Evolutionary conservation across 2,329 filamentous ascomycete genomes (phyloP).

Genomic region (Penicillium palitans): DNA sequence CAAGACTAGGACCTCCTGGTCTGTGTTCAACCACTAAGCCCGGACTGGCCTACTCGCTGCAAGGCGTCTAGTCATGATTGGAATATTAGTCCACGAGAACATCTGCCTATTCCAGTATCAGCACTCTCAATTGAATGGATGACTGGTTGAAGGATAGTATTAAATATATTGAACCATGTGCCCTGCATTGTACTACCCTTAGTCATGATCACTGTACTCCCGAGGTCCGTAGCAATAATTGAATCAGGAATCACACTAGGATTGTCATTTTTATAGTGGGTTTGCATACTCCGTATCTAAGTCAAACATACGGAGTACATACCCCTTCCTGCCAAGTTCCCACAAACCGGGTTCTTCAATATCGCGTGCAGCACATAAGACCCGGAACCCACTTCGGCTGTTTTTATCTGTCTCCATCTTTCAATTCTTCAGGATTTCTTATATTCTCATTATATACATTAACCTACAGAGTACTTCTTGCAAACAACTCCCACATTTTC

Average conservation of each 20-base stretch:
- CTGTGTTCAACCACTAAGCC: conserved; percentile 12
- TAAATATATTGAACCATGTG: conserved; percentile 16
- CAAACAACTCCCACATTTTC: neutral
- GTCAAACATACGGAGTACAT: neutral
- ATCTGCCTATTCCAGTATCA: neutral
- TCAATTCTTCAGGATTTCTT: neutral
- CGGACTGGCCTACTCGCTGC: conserved; percentile 17
- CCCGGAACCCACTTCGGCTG: conserved; percentile 3
- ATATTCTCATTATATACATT: neutral
- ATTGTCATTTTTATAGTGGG: neutral
- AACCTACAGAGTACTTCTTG: neutral
- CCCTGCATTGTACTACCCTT: neutral
- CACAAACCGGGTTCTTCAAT: neutral
- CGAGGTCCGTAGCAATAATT: conserved; percentile 2
- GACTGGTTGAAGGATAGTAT: conserved; percentile 12
- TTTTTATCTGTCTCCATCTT: neutral
- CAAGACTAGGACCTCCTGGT: conserved; percentile 11
- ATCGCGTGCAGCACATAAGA: conserved; percentile 11
- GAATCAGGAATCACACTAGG: neutral
- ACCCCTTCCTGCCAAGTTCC: neutral
- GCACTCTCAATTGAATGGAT: neutral
- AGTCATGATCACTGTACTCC: neutral
- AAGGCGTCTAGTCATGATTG: conserved; percentile 29
- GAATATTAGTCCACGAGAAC: conserved; percentile 24
- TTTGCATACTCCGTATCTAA: neutral